Evolutionary conservation across 1,139 yeast genomes (phyloP).

Genomic region (Scheffersomyces cryptocercus): DNA sequence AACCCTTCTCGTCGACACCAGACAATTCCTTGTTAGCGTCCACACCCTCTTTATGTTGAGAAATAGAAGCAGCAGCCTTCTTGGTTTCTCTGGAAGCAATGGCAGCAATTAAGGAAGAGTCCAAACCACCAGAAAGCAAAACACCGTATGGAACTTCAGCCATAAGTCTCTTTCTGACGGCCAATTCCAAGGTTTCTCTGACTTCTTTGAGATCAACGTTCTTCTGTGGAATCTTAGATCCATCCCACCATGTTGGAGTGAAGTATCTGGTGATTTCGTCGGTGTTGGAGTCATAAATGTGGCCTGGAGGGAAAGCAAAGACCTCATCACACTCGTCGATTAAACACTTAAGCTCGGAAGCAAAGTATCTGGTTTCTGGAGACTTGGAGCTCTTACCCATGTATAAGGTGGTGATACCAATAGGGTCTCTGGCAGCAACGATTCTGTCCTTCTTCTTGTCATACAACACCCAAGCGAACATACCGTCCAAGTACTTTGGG

Average conservation of each 20-base stretch:
- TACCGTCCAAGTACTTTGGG: slow-evolving; percentile 92
- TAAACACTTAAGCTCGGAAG: slow-evolving; percentile 92
- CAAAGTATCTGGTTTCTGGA: slow-evolving; percentile 82
- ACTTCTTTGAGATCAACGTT: slow-evolving; percentile 71
- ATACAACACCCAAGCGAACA: slow-evolving; percentile 94
- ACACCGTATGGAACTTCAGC: slow-evolving; percentile 99
- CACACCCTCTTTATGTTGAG: slow-evolving; percentile 43
- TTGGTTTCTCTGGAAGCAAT: slow-evolving; percentile 96
- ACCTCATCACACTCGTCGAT: slow-evolving; percentile 93
- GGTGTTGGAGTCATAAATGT: slow-evolving; percentile 88
- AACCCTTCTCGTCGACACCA: slow-evolving; percentile 89
- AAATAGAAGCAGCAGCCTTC: slow-evolving; percentile 62
- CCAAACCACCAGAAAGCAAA: slow-evolving; percentile 92
- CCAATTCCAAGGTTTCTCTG: slow-evolving; percentile 83
- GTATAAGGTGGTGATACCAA: slow-evolving; percentile 94
- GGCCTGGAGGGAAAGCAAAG: slow-evolving; percentile 97
- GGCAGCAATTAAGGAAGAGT: slow-evolving; percentile 92
- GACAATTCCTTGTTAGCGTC: slow-evolving; percentile 68
- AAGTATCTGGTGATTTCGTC: slow-evolving; percentile 85
- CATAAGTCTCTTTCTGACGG: slow-evolving; percentile 98
- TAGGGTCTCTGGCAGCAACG: slow-evolving; percentile 97
- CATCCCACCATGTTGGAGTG: slow-evolving; percentile 95
- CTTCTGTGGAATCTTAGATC: slow-evolving; percentile 64
- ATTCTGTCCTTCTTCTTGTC: slow-evolving; percentile 84
- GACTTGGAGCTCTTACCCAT: slow-evolving; percentile 78